These are phyloP conservation scores for Tolypocladium nubicola DNA, from an alignment of 2,329 filamentous ascomycete genomes.

Conservation along the genomic window DNA sequence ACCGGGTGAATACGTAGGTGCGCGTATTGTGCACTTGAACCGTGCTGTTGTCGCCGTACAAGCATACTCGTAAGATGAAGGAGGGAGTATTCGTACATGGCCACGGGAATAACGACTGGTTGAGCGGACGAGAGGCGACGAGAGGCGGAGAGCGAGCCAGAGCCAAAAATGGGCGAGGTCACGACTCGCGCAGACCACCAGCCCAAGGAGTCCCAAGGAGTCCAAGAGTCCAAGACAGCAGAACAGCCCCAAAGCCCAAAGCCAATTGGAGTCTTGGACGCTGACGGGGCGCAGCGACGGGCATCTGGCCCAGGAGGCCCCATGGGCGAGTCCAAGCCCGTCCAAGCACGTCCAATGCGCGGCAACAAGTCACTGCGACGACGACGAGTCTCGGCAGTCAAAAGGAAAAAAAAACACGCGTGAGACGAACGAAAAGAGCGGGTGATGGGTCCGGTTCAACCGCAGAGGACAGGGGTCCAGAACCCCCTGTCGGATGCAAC, in stretches of 20 bases:
- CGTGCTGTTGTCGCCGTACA: not conserved
- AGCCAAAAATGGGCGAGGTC: constrained; percentile 1
- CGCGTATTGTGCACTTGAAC: not conserved
- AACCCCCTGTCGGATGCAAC: not conserved
- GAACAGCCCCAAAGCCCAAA: not conserved
- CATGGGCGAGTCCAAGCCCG: not conserved
- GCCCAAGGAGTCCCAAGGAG: not conserved
- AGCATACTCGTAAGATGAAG: not conserved
- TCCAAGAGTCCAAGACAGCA: too few species aligned
- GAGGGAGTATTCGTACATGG: not conserved
- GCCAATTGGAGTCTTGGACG: not conserved
- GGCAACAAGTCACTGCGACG: not conserved
- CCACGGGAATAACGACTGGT: not conserved
- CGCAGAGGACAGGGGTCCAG: not conserved
- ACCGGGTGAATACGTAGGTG: not conserved
- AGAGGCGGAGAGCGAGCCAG: not conserved
- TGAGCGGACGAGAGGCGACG: not conserved
- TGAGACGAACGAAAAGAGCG: not conserved
- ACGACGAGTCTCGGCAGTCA: not conserved
- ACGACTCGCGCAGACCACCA: not conserved
- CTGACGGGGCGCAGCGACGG: not conserved
- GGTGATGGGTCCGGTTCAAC: not conserved
- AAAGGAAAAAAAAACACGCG: not conserved
- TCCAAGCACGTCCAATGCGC: not conserved
- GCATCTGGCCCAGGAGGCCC: not conserved